phyloP scores from a whole-genome alignment of 2,329 filamentous ascomycete genomes.

The Arthrinium phaeospermum region DNA sequence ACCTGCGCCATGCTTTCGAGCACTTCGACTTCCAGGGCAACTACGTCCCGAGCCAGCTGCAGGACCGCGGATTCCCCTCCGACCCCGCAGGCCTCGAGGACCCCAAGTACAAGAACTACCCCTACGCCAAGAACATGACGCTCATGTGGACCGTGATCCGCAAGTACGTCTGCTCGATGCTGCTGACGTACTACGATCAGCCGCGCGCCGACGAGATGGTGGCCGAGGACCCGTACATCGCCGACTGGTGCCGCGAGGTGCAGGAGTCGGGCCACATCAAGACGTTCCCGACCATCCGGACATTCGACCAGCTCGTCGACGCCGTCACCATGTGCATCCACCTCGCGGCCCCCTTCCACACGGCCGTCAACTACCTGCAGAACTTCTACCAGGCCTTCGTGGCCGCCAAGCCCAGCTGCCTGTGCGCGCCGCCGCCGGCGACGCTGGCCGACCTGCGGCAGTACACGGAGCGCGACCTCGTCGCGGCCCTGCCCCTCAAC shows the following conservation, averaged over 20 bases:
- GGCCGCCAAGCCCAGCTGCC: conserved; percentile 47
- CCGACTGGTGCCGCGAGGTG: conserved; percentile 48
- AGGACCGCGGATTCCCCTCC: conserved; percentile 48
- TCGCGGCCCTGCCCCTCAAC: conserved; percentile 48
- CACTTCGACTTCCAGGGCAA: conserved; percentile 50
- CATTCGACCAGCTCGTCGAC: conserved; percentile 48
- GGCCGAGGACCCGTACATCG: conserved; percentile 39
- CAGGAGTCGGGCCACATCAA: conserved; percentile 45
- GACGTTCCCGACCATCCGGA: conserved; percentile 49
- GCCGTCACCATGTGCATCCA: conserved; percentile 59
- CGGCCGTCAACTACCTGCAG: conserved; percentile 57
- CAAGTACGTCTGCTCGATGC: conserved; percentile 47
- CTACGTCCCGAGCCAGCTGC: conserved; percentile 53
- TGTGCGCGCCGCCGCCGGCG: conserved; percentile 42
- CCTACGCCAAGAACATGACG: conserved; percentile 52
- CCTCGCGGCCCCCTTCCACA: conserved; percentile 56
- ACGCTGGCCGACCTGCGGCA: conserved; percentile 37
- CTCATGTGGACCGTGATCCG: conserved; percentile 50
- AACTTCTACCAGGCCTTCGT: conserved; percentile 57
- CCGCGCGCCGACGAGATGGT: conserved; percentile 37
- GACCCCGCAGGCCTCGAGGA: conserved; percentile 39
- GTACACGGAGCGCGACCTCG: conserved; percentile 41
- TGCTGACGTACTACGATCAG: conserved; percentile 41
- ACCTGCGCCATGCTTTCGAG: conserved; percentile 47
- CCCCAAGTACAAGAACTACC: conserved; percentile 52